A percentile compares a stretch with the other conserved stretches of the same genome.
phyloP scores from a whole-genome alignment of 306 rosid genomes.

The Macrotyloma uniflorum region DNA sequence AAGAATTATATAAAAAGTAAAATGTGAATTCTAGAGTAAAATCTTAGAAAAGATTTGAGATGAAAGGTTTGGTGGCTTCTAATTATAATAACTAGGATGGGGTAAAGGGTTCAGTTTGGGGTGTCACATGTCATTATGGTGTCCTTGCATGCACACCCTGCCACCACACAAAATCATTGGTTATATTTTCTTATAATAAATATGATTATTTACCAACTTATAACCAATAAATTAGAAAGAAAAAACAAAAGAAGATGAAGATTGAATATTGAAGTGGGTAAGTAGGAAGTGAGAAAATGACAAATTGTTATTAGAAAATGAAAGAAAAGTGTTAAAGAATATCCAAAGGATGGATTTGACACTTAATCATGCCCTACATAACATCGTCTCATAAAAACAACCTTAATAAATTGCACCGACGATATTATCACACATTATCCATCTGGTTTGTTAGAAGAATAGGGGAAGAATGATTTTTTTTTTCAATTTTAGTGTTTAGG shows the following conservation, averaged over 20 bases:
- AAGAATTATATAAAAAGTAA: no score
- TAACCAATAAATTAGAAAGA: background rate
- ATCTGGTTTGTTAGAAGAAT: no score
- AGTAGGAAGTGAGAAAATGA: conserved; percentile 31
- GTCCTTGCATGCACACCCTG: conserved; percentile 24
- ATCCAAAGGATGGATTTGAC: conserved; percentile 32
- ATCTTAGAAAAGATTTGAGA: background rate
- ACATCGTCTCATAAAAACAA: conserved; percentile 9
- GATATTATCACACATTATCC: no score
- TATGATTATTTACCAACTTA: conserved; percentile 31
- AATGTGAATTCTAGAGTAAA: no score
- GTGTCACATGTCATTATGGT: conserved; percentile 24
- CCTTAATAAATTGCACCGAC: conserved; percentile 40
- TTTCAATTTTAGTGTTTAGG: no score
- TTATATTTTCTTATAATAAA: background rate
- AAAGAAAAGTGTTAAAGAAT: conserved; percentile 15
- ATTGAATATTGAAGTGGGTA: conserved; percentile 27
- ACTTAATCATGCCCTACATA: conserved; percentile 25
- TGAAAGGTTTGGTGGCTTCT: conserved; percentile 10
- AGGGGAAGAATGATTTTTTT: background rate
- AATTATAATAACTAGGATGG: background rate
- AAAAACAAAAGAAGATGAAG: conserved; percentile 18
- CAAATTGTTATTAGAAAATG: conserved; percentile 39
- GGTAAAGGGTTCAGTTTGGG: background rate
- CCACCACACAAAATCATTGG: background rate